Evolutionary conservation across 148 eudicot species (phyloP).

Genomic region (Euryodendron excelsum): DNA sequence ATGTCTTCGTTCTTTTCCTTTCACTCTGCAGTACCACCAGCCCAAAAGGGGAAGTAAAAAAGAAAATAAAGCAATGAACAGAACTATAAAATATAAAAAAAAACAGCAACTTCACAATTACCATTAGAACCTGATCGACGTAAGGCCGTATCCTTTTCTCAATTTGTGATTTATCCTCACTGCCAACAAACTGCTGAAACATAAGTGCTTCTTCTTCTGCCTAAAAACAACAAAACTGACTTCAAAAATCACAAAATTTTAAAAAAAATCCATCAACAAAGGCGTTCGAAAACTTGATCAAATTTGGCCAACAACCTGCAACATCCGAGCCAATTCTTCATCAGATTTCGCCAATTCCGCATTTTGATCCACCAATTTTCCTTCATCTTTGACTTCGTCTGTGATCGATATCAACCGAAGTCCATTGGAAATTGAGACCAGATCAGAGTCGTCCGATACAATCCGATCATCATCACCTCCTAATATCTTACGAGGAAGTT

Average conservation of each 20-base stretch:
- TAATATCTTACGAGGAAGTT: conserved; percentile 41
- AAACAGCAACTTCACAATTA: conserved; percentile 22
- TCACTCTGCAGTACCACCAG: background rate
- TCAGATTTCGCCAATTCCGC: conserved; percentile 51
- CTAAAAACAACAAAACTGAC: conserved; percentile 30
- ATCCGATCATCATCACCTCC: conserved; percentile 44
- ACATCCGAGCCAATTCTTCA: conserved; percentile 81
- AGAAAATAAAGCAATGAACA: background rate
- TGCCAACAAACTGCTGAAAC: conserved; percentile 61
- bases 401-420: conserved; percentile 55
- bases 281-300: background rate
- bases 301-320: conserved; percentile 56
- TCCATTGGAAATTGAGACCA: conserved; percentile 50
- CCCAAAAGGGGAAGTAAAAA: background rate
- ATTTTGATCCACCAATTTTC: conserved; percentile 19
- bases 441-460: conserved; percentile 63
- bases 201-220: conserved; percentile 93
- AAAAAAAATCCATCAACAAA: background rate
- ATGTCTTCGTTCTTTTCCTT: background rate
- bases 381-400: conserved; percentile 34
- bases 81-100: background rate
- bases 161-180: conserved; percentile 45
- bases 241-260: background rate
- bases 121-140: conserved; percentile 74
- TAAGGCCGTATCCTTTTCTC: conserved; percentile 66